Percentiles rank a stretch among this genome's conserved stretches.
Conservation (phyloP, 106 monocot genomes). For the Cymbidium sinense region DNA sequence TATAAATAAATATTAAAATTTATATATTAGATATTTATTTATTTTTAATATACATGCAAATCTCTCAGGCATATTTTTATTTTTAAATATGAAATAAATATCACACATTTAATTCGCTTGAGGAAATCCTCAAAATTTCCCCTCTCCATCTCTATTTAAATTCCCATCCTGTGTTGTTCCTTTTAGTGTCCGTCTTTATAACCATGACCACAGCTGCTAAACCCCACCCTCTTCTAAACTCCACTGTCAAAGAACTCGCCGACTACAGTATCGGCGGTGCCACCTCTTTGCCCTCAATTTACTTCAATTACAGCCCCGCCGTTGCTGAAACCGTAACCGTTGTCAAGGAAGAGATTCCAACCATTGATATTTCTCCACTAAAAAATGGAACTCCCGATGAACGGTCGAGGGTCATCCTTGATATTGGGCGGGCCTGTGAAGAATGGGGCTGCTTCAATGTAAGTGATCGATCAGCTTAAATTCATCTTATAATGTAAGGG, state of each 20-base stretch:
- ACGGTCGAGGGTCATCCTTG: constrained; percentile 21
- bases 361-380: constrained; percentile 53
- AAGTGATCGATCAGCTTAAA: neutral
- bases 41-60: too few relatives aligned
- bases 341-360: constrained; percentile 34
- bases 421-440: constrained; percentile 38
- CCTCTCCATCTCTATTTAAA: neutral
- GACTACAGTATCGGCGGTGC: too few relatives aligned
- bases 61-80: too few relatives aligned
- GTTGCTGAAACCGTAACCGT: neutral
- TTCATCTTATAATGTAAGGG: neutral
- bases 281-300: neutral
- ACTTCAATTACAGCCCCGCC: neutral
- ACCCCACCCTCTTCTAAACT: neutral
- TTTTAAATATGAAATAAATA: too few relatives aligned
- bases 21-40: too few relatives aligned
- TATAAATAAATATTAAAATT: too few relatives aligned
- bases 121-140: too few relatives aligned
- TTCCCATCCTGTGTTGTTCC: neutral
- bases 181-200: neutral
- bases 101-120: too few relatives aligned
- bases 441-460: constrained; percentile 92
- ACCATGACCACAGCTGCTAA: neutral
- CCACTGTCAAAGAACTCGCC: constrained; percentile 6
- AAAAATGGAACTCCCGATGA: constrained; percentile 17